Base-by-base conservation (phyloP, 2,329 filamentous ascomycete genomes). In the Periconia sp. region DNA sequence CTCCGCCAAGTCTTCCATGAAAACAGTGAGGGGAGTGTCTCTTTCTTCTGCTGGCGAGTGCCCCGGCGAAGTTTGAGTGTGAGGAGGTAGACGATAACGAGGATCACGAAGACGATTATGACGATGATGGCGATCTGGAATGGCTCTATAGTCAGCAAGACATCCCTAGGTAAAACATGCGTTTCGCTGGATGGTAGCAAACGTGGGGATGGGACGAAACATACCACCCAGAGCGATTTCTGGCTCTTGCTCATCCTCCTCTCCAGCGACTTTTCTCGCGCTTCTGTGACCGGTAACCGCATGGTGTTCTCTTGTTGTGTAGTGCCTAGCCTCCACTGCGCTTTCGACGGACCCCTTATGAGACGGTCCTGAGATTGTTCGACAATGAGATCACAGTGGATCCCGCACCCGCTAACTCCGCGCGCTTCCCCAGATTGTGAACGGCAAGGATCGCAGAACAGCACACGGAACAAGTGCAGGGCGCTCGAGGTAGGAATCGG, bases 1-100 rank as follows among this genome's bases (percentile, higher is more conserved):
- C 53, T 56, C 37, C 59, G 53, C 28, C 60, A 59, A 16, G 52
- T 55, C 24, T 52, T 58, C 56, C 57, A 66, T 15, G 58, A 63
- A 44, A 65, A 68, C 12, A 67, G 41, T 16, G 61, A 63, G 10
- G 65, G 62, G 13, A 67, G 55, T 29, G 63, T 66, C 40, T 60
- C 53, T 22, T 28, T 66, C 40, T 60, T 52, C 21, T 28, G 25
- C 30, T 30, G 46, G 43, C 12, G 49, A 40, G 28, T 39, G 31
- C 48, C 41, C 30, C 39, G 42, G 42, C 60, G 63, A 42, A 50
- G 59, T 29, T 56, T 60, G 42, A 48, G 43, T 25, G 58, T 65
- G 32, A 59, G 39, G 43, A 65, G 43, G 43, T 61, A 69, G 32
- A 63, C 65, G 48, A 62, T 44, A 35, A 62, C 25, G 48, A 69